Conservation (phyloP, 495 filamentous ascomycete genomes). For the Aspergillus kassunensis region DNA sequence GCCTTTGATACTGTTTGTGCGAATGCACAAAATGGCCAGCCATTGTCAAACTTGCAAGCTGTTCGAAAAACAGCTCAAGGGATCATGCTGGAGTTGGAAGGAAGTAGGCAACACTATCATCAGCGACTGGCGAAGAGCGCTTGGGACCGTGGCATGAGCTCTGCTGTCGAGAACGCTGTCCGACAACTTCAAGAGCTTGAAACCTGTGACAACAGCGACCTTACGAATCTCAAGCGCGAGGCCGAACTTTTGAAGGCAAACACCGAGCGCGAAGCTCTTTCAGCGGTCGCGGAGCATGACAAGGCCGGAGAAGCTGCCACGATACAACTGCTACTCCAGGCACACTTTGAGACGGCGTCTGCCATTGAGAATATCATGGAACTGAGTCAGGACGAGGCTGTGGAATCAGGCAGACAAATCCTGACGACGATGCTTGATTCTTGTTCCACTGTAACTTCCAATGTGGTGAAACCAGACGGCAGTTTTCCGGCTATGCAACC, state of each 20-base stretch:
- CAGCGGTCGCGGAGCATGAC: conserved; percentile 78
- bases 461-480: conserved; percentile 89
- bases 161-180: conserved; percentile 81
- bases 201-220: conserved; percentile 65
- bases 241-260: conserved; percentile 77
- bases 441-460: conserved; percentile 66
- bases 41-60: conserved; percentile 61
- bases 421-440: conserved; percentile 73
- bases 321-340: conserved; percentile 76
- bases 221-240: conserved; percentile 70
- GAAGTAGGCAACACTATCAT: conserved; percentile 84
- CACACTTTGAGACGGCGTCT: conserved; percentile 86
- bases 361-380: conserved; percentile 74
- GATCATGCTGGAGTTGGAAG: conserved; percentile 80
- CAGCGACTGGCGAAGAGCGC: conserved; percentile 71
- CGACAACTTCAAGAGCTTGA: conserved; percentile 72
- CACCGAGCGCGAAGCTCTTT: conserved; percentile 76
- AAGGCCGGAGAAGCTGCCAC: conserved; percentile 71
- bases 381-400: conserved; percentile 75
- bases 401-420: conserved; percentile 73
- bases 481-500: conserved; percentile 54
- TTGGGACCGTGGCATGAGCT: conserved; percentile 83
- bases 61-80: conserved; percentile 87
- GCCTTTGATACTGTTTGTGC: conserved; percentile 85
- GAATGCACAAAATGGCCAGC: conserved; percentile 59